phyloP scores from a whole-genome alignment of 2,329 filamentous ascomycete genomes.

The Cladosporium oxysporum region DNA sequence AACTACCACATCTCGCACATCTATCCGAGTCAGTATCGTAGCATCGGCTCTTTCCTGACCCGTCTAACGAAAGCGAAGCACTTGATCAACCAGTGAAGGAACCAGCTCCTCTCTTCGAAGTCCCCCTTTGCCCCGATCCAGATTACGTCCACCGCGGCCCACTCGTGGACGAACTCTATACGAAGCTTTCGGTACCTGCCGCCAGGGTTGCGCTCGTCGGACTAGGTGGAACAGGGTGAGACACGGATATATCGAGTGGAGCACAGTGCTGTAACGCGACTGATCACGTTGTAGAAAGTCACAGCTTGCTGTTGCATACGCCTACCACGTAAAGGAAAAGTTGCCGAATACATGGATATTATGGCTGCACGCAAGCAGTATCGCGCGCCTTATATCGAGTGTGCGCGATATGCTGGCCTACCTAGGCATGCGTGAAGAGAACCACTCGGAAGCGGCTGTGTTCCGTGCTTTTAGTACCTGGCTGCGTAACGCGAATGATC shows the following conservation, averaged over 20 bases:
- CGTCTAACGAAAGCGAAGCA: not conserved
- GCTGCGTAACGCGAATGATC: conserved; percentile 24
- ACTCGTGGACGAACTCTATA: conserved; percentile 21
- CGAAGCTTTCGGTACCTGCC: conserved; percentile 21
- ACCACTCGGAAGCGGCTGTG: conserved; percentile 25
- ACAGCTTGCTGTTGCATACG: conserved; percentile 32
- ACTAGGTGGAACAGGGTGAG: conserved; percentile 30
- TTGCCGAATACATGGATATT: conserved; percentile 28
- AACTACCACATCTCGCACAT: not conserved
- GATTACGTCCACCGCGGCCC: conserved; percentile 26
- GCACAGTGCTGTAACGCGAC: too few relatives aligned
- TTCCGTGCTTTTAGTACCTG: conserved; percentile 26
- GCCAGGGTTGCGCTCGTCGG: conserved; percentile 26
- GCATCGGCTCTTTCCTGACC: not conserved
- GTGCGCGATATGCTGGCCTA: conserved; percentile 24
- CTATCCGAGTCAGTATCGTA: not conserved
- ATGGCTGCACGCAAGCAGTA: conserved; percentile 31
- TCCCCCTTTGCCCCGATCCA: conserved; percentile 26
- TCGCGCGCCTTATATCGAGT: conserved; percentile 28
- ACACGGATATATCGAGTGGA: not conserved
- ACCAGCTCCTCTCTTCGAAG: conserved; percentile 20
- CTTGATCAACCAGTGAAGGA: not conserved
- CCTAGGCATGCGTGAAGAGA: conserved; percentile 20
- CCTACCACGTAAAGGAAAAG: conserved; percentile 16
- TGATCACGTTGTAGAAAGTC: conserved; percentile 27